Percentiles rank a stretch among this genome's conserved stretches.
Conservation (phyloP, 768 basidiomycete species). For the Strobilomyces echinocephalus region DNA sequence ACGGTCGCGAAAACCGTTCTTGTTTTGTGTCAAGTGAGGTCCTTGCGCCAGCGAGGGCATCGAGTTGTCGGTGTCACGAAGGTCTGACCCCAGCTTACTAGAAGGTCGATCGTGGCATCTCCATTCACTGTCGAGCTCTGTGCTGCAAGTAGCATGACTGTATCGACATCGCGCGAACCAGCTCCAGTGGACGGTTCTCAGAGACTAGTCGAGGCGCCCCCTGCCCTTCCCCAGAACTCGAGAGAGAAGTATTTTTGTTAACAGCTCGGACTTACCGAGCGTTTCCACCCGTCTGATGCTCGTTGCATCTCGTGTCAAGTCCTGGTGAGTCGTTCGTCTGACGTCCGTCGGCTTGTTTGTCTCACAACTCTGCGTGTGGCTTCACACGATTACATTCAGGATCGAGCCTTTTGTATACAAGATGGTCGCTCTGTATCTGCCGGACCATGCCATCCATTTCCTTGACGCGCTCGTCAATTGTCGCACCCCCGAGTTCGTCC, state of each 20-base stretch:
- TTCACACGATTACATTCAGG: constrained; percentile 10
- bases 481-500: constrained; percentile 7
- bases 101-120: not conserved
- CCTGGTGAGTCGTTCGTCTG: constrained; percentile 9
- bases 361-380: not conserved
- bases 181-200: not conserved
- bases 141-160: not conserved
- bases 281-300: constrained; percentile 11
- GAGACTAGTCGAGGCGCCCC: not conserved
- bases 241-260: constrained; percentile 16
- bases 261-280: constrained; percentile 8
- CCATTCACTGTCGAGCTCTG: not conserved
- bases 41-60: too few relatives aligned
- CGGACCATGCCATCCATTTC: constrained; percentile 9
- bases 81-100: too few relatives aligned
- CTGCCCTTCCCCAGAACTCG: constrained; percentile 19
- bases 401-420: constrained; percentile 20
- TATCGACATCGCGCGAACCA: not conserved
- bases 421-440: constrained; percentile 11
- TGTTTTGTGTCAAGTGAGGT: too few relatives aligned
- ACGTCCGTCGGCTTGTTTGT: not conserved
- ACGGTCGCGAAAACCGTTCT: too few relatives aligned
- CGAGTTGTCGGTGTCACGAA: too few relatives aligned
- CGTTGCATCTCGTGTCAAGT: constrained; percentile 14
- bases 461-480: constrained; percentile 4